Evolutionary conservation across 768 basidiomycete species (phyloP).

Genomic region (Xanthoconium purpureum): DNA sequence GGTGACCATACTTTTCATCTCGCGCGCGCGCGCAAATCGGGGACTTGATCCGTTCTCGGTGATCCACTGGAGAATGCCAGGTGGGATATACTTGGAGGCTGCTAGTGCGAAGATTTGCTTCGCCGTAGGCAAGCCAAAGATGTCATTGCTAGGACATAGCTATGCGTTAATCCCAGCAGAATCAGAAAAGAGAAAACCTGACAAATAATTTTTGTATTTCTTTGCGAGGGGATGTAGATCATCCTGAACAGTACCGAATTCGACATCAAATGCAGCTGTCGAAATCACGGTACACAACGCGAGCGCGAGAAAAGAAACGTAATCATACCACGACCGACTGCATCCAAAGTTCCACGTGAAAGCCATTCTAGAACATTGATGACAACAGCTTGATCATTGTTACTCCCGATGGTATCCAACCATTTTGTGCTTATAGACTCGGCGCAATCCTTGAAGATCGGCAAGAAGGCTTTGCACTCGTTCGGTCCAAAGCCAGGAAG

Average conservation of each 20-base stretch:
- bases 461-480: slow-evolving; percentile 48
- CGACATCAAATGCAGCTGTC: slow-evolving; percentile 44
- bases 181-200: not conserved
- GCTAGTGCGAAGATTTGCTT: slow-evolving; percentile 7
- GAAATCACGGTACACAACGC: not conserved
- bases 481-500: slow-evolving; percentile 52
- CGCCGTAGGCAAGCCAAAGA: slow-evolving; percentile 11
- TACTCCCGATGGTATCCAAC: slow-evolving; percentile 14
- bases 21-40: not conserved
- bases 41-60: not conserved
- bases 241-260: slow-evolving; percentile 1
- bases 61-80: not conserved
- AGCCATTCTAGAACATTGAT: slow-evolving; percentile 25
- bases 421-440: slow-evolving; percentile 18
- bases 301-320: not conserved
- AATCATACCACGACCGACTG: slow-evolving; percentile 43
- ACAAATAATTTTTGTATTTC: slow-evolving; percentile 9
- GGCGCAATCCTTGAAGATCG: slow-evolving; percentile 42
- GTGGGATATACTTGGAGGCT: slow-evolving; percentile 6
- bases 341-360: slow-evolving; percentile 46
- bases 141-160: not conserved
- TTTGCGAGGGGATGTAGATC: slow-evolving; percentile 1
- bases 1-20: not conserved
- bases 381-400: not conserved
- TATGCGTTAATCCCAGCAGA: not conserved